These are phyloP conservation scores for Rubus parviflorus DNA, from an alignment of 306 rosid species.

Conservation along the genomic window DNA sequence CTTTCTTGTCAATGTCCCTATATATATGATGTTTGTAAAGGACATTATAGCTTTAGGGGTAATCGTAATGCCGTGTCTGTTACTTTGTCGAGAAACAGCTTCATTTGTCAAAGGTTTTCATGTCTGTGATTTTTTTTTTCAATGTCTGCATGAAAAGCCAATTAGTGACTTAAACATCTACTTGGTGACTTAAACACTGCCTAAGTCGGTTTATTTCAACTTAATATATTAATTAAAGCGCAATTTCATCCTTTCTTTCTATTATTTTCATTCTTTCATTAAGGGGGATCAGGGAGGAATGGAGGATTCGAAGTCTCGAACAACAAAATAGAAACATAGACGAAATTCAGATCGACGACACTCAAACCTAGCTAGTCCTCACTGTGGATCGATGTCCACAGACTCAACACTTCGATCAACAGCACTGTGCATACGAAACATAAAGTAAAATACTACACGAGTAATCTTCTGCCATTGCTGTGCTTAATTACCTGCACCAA, in stretches of 20 bases:
- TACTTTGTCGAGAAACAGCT: slow-evolving; percentile 34
- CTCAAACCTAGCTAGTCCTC: neutral
- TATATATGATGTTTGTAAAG: slow-evolving; percentile 11
- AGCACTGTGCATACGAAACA: neutral
- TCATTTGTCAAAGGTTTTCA: slow-evolving; percentile 35
- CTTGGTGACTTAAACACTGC: slow-evolving; percentile 21
- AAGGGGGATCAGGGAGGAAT: neutral
- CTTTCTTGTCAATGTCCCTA: slow-evolving; percentile 32
- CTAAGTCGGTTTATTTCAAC: neutral
- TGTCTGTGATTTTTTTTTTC: slow-evolving; percentile 26
- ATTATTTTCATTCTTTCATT: neutral
- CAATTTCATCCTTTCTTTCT: neutral
- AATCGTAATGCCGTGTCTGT: slow-evolving; percentile 39
- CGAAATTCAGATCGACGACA: neutral
- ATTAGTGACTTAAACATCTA: slow-evolving; percentile 3
- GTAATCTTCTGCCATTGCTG: neutral
- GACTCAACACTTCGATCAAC: neutral
- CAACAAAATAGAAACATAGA: neutral
- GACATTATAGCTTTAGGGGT: slow-evolving; percentile 24
- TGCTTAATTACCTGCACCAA: slow-evolving; percentile 1
- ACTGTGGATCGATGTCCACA: neutral
- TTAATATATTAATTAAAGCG: neutral
- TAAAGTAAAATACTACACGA: neutral
- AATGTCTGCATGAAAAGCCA: slow-evolving; percentile 38
- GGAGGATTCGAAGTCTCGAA: neutral